Conservation (phyloP, 2,329 filamentous ascomycete species). For the Fusarium torulosum region DNA sequence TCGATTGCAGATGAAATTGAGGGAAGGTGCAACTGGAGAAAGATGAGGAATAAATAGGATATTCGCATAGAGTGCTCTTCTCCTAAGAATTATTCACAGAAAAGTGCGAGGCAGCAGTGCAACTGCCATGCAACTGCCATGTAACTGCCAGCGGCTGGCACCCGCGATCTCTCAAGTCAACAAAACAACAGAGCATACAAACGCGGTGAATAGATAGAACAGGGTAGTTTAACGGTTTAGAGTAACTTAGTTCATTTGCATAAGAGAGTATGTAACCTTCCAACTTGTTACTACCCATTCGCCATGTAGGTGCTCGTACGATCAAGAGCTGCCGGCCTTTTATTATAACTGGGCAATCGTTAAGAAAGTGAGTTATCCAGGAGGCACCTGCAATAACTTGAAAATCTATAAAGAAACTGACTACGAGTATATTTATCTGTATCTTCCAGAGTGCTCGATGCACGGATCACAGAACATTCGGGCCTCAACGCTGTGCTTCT, state of each 20-base stretch:
- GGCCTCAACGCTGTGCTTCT: slow-evolving; percentile 2
- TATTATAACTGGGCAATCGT: neutral
- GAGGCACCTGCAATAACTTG: no score
- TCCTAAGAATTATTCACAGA: neutral
- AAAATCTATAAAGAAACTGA: no score
- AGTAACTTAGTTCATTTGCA: neutral
- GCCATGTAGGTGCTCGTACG: neutral
- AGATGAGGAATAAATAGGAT: neutral
- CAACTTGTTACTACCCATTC: neutral
- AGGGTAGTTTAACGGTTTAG: neutral
- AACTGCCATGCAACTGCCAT: slow-evolving; percentile 22
- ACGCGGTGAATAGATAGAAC: neutral
- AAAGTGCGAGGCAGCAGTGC: slow-evolving; percentile 23
- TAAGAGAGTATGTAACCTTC: neutral
- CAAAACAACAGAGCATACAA: neutral
- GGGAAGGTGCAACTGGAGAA: neutral
- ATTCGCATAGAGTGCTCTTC: neutral
- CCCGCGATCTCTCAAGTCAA: neutral
- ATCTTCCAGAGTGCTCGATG: neutral
- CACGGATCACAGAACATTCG: neutral
- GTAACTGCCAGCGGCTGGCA: slow-evolving; percentile 28
- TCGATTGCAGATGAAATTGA: neutral
- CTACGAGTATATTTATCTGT: neutral
- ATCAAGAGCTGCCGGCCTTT: neutral
- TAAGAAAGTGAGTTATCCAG: no score